Percentiles rank a stretch among this genome's conserved stretches.
phyloP scores from a whole-genome alignment of 179 eudicot species.

The Silene noctiflora region DNA sequence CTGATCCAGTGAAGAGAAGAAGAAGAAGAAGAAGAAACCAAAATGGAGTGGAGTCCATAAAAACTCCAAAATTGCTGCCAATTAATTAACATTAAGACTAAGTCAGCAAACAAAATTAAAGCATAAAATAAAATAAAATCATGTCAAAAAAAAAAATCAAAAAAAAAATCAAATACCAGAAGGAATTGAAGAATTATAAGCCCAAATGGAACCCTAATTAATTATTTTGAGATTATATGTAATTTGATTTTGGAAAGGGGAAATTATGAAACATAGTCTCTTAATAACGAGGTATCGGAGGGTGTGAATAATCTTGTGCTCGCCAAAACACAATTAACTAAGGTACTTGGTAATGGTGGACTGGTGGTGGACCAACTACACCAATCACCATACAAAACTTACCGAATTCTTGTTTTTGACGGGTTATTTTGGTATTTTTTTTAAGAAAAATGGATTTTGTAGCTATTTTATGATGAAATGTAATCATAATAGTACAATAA shows the following conservation, averaged over 20 bases:
- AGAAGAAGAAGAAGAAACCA: conserved; percentile 22
- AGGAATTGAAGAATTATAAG: not conserved
- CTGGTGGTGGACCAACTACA: not conserved
- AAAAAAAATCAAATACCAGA: not conserved
- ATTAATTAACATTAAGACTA: not conserved
- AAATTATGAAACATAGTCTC: not conserved
- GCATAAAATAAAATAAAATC: too few species aligned
- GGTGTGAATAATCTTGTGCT: not conserved
- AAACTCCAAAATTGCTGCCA: conserved; percentile 11
- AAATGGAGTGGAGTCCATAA: conserved; percentile 23
- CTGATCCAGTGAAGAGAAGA: conserved; percentile 24
- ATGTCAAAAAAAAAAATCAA: not conserved
- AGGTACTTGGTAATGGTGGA: not conserved
- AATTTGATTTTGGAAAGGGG: not conserved
- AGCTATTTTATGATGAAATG: too few species aligned
- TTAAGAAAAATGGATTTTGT: too few species aligned
- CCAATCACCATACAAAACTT: not conserved
- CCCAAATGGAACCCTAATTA: not conserved
- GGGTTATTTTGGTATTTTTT: too few species aligned
- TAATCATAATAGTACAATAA: too few species aligned
- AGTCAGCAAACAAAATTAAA: not conserved
- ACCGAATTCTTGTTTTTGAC: too few species aligned
- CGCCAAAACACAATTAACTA: not conserved
- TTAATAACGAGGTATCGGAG: not conserved
- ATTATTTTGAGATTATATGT: not conserved